Evolutionary conservation across 306 rosid species (phyloP).

Genomic region (Inga leiocalycina): DNA sequence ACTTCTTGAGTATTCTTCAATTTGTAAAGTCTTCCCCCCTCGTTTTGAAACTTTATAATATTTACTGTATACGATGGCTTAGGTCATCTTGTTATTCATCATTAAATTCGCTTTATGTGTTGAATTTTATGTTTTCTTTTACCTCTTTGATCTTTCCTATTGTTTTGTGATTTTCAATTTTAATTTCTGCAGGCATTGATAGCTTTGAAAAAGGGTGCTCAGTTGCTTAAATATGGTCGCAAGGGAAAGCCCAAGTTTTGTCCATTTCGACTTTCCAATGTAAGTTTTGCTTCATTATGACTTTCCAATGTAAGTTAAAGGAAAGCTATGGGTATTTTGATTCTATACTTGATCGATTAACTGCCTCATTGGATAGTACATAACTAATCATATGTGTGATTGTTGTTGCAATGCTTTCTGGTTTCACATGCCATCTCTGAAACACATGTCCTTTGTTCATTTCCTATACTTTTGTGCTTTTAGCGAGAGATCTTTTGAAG

Average conservation of each 20-base stretch:
- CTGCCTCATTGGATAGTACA: constrained; percentile 6
- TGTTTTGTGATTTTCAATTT: constrained; percentile 36
- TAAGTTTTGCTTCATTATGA: constrained; percentile 72
- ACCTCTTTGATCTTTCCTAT: constrained; percentile 21
- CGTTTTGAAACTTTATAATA: constrained; percentile 5
- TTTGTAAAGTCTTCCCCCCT: not conserved
- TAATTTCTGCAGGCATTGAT: constrained; percentile 70
- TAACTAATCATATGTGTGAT: constrained; percentile 18
- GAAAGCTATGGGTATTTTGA: constrained; percentile 17
- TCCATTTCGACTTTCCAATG: constrained; percentile 90
- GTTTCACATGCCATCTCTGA: constrained; percentile 3
- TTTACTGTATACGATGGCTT: constrained; percentile 21
- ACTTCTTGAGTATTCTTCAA: constrained; percentile 1
- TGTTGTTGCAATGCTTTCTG: not conserved
- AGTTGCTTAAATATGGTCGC: constrained; percentile 95
- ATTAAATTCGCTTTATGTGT: constrained; percentile 9
- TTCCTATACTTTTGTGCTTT: constrained; percentile 4
- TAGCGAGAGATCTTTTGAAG: not conserved
- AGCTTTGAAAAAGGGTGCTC: constrained; percentile 95
- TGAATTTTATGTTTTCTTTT: constrained; percentile 1
- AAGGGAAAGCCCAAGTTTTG: constrained; percentile 97
- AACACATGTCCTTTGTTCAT: constrained; percentile 16
- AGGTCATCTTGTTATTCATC: not conserved
- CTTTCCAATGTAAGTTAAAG: constrained; percentile 77
- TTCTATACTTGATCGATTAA: constrained; percentile 17